Percentiles rank a stretch among this genome's conserved stretches.
These are phyloP conservation scores for Cyclocybe cylindracea DNA, from an alignment of 768 basidiomycete genomes.

Conservation along the genomic window DNA sequence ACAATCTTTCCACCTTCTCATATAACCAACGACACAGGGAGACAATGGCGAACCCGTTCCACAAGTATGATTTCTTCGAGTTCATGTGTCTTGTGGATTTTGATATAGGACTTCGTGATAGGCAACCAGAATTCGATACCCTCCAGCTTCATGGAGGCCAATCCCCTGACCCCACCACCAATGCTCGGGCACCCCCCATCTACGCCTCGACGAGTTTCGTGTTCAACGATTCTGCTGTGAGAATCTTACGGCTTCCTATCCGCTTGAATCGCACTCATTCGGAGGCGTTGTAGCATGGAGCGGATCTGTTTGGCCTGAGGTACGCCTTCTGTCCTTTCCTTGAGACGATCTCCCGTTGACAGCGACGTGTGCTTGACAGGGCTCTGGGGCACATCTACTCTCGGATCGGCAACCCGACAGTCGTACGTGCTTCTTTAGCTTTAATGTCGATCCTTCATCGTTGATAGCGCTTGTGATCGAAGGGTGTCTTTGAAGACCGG, in stretches of 20 bases:
- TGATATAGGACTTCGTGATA: conserved; percentile 11
- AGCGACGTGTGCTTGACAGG: conserved; percentile 24
- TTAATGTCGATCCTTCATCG: neutral
- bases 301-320: conserved; percentile 69
- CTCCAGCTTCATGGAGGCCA: conserved; percentile 82
- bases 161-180: conserved; percentile 58
- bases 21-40: no score
- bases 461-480: neutral
- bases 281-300: conserved; percentile 52
- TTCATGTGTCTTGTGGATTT: neutral
- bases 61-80: neutral
- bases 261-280: neutral
- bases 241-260: conserved; percentile 11
- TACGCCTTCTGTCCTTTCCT: conserved; percentile 16
- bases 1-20: no score
- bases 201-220: conserved; percentile 73
- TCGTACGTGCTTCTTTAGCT: conserved; percentile 37
- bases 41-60: no score
- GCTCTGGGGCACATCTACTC: conserved; percentile 65
- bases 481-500: conserved; percentile 81
- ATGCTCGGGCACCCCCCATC: conserved; percentile 78
- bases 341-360: neutral
- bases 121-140: conserved; percentile 76
- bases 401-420: conserved; percentile 69
- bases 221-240: conserved; percentile 69